Conservation (phyloP, 441 rosid genomes). For the Macaranga tanarius region DNA sequence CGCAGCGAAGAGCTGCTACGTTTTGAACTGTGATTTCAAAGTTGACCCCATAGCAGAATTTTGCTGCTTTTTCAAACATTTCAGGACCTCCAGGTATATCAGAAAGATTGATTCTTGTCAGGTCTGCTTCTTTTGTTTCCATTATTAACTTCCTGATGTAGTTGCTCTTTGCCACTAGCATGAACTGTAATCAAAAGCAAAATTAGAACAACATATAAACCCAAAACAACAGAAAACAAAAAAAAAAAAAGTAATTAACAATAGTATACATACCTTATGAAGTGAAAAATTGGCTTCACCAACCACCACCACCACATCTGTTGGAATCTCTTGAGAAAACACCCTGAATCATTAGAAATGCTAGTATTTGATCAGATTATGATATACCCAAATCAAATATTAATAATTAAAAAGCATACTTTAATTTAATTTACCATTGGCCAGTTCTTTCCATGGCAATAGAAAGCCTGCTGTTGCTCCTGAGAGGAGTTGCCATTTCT, state of each 20-base stretch:
- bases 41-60: conserved; percentile 85
- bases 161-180: conserved; percentile 89
- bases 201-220: not conserved
- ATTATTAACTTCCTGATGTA: conserved; percentile 66
- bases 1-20: conserved; percentile 79
- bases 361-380: not conserved
- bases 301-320: conserved; percentile 65
- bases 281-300: conserved; percentile 82
- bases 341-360: conserved; percentile 46
- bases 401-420: too few relatives aligned
- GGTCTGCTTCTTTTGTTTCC: conserved; percentile 62
- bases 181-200: conserved; percentile 45
- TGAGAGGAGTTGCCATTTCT: conserved; percentile 42
- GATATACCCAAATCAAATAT: too few relatives aligned
- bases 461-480: conserved; percentile 41
- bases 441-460: conserved; percentile 79
- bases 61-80: conserved; percentile 77
- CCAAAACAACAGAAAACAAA: too few relatives aligned
- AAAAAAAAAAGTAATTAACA: not conserved
- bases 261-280: conserved; percentile 53
- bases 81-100: conserved; percentile 86
- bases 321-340: conserved; percentile 79
- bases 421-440: conserved; percentile 54
- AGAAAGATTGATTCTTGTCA: conserved; percentile 58
- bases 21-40: conserved; percentile 85